Evolutionary conservation across 106 monocot species (phyloP).

Genomic region (Posidonia australis): DNA sequence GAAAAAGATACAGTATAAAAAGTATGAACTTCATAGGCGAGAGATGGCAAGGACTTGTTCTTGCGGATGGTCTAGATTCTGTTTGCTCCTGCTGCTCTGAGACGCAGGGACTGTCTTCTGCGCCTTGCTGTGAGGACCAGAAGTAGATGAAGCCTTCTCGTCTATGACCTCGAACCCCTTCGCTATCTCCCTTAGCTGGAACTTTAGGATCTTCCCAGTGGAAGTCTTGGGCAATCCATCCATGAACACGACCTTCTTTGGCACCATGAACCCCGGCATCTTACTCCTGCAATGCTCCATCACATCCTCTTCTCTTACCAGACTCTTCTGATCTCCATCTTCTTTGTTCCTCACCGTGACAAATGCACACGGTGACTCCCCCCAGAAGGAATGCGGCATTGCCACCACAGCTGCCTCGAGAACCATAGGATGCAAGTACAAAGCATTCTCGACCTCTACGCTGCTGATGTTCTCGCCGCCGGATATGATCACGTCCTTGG

Average conservation of each 20-base stretch:
- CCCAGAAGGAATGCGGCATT: conserved; percentile 72
- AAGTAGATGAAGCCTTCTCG: not conserved
- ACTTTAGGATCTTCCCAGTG: conserved; percentile 77
- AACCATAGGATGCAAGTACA: conserved; percentile 45
- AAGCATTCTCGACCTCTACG: conserved; percentile 70
- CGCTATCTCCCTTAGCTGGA: conserved; percentile 37
- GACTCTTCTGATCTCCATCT: not conserved
- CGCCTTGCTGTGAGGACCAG: not conserved
- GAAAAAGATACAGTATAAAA: too few species aligned
- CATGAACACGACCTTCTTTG: conserved; percentile 65
- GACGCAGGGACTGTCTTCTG: not conserved
- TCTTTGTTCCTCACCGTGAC: conserved; percentile 17
- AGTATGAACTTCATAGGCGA: conserved; percentile 1
- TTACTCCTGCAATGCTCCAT: conserved; percentile 40
- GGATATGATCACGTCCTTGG: conserved; percentile 85
- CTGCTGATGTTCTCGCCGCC: conserved; percentile 97
- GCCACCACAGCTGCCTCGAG: conserved; percentile 70
- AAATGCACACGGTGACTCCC: conserved; percentile 84
- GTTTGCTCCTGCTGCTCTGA: not conserved
- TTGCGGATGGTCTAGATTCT: not conserved
- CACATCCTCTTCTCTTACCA: conserved; percentile 32
- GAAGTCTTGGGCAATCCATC: conserved; percentile 63
- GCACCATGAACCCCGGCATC: conserved; percentile 68
- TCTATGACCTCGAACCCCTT: not conserved
- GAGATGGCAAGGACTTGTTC: conserved; percentile 6